Evolutionary conservation across 148 eudicot genomes (phyloP).

Genomic region (Silene latifolia): DNA sequence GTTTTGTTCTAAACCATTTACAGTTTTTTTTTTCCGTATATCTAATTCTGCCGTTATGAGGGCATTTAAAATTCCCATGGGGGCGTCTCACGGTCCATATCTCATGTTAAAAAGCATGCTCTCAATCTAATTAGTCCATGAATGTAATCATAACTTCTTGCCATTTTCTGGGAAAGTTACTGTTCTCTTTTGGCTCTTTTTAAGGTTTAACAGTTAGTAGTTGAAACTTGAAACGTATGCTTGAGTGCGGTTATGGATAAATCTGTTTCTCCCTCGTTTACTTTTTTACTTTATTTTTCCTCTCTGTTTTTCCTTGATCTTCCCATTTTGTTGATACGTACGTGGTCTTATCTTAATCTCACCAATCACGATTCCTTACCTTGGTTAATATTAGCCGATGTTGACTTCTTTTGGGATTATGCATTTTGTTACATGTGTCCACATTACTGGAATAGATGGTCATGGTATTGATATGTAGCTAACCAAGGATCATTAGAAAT

Average conservation of each 20-base stretch:
- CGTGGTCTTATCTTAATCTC: not conserved
- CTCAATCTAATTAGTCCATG: not conserved
- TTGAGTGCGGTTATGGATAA: not conserved
- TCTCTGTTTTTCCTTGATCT: not conserved
- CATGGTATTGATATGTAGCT: conserved; percentile 1
- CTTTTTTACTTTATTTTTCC: not conserved
- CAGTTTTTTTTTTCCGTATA: not conserved
- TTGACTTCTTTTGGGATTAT: not conserved
- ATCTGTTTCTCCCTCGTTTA: not conserved
- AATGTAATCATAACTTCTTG: not conserved
- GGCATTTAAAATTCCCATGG: not conserved
- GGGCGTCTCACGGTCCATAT: not conserved
- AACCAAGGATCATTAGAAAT: conserved; percentile 4
- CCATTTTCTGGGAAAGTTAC: not conserved
- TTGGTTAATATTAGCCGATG: not conserved
- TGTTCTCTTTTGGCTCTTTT: not conserved
- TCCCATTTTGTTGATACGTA: not conserved
- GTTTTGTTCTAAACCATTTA: not conserved
- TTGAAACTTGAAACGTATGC: not conserved
- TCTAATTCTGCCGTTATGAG: not conserved
- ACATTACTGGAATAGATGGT: not conserved
- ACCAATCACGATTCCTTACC: not conserved
- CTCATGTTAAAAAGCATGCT: not conserved
- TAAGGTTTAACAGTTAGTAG: not conserved
- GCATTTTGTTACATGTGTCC: not conserved